Evolutionary conservation across 495 filamentous ascomycete genomes (phyloP).

Genomic region (Chaetomium tenue): DNA sequence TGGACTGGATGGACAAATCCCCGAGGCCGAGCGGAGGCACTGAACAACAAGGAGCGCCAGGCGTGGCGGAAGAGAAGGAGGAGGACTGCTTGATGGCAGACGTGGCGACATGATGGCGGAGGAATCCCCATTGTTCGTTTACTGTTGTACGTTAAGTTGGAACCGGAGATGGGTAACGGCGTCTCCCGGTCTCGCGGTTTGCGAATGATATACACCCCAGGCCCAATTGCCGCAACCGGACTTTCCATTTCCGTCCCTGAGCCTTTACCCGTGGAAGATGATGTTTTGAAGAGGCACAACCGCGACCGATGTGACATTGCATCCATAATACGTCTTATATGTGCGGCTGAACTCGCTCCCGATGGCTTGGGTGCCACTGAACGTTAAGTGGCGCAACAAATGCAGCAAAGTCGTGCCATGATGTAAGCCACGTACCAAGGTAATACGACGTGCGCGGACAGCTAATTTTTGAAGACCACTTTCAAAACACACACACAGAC

Average conservation of each 20-base stretch:
- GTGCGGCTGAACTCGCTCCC: too few relatives aligned
- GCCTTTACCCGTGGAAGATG: background rate
- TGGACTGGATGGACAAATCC: conserved; percentile 11
- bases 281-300: background rate
- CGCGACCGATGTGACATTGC: background rate
- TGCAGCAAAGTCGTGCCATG: too few relatives aligned
- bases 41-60: background rate
- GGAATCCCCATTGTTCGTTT: background rate
- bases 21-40: background rate
- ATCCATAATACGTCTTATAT: too few relatives aligned
- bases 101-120: background rate
- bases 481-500: too few relatives aligned
- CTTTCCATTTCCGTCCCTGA: background rate
- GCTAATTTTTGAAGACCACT: too few relatives aligned
- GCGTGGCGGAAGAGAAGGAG: background rate
- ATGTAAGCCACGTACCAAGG: too few relatives aligned
- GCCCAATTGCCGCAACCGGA: background rate
- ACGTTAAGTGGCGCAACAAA: too few relatives aligned
- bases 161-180: background rate
- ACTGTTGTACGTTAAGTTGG: background rate
- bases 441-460: too few relatives aligned
- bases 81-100: conserved; percentile 1
- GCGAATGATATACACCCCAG: background rate
- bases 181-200: background rate
- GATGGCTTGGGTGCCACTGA: too few relatives aligned